Base-by-base conservation (phyloP, 1,139 yeast species). In the Zygoascus meyerae region DNA sequence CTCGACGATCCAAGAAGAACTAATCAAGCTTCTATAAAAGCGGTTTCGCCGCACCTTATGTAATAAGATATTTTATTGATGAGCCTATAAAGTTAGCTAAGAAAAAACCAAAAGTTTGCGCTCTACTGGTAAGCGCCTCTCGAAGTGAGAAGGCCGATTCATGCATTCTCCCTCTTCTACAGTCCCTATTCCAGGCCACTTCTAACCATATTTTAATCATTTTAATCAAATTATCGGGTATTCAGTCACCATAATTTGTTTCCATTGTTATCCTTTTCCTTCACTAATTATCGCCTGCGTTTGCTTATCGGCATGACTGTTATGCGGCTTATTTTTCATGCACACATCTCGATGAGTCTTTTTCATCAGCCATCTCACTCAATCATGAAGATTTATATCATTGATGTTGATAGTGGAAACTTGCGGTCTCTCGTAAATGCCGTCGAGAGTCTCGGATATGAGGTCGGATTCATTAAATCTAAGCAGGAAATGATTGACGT, bases 341-440 rank as follows among this genome's bases (percentile, higher is more conserved):
- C 34, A 38, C 29, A 29, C 34, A 16, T 31, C 16, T 14, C 12
- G 17, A 17, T 39, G 12, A 28, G 18, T 29, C 30, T 17, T 28
- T 15, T 12, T 15, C 35, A 8, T 11, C 43, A 32, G 17, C 37
- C 29, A 14, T 17, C 34, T 30, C 35, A 39, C 16, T 39, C 26
- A 17, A 32, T 30, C 16, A 43, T 45, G 45, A 46, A 44, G 21
- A 92, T 87, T 16, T 81, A 86, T 65, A 80, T 92, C 41, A 83
- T 92, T 47, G 97, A 94, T 61, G 94, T 90, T n/a, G 89, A 87
- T 62, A 86, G 95, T 63, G 98, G 98, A 3, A 92, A 92, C 62
- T 70, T 92, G 50, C 94, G 86, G 61, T 90, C 97, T 1, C 73
- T 92, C 48, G 77, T 81, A 48, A 92, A 92, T 67, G 96, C 97